These are phyloP conservation scores for Boletus pseudo-olivaceus DNA, from an alignment of 768 basidiomycete genomes.

Conservation along the genomic window DNA sequence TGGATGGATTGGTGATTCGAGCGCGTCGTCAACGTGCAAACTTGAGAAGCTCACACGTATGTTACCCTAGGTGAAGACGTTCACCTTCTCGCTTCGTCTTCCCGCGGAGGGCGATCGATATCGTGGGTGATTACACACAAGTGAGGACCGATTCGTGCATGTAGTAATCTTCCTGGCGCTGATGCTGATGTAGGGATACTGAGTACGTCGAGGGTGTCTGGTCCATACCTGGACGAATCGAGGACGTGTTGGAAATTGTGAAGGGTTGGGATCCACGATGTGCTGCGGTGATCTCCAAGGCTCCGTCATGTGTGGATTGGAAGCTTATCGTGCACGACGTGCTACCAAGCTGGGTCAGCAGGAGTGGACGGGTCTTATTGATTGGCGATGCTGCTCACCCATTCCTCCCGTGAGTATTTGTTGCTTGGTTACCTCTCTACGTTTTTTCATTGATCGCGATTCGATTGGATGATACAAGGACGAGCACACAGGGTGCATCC, in stretches of 20 bases:
- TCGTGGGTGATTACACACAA: slow-evolving; percentile 23
- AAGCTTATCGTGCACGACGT: slow-evolving; percentile 37
- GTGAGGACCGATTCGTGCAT: slow-evolving; percentile 4
- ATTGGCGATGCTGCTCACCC: slow-evolving; percentile 32
- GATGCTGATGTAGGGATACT: slow-evolving; percentile 16
- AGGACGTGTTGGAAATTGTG: slow-evolving; percentile 21
- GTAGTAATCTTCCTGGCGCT: background rate
- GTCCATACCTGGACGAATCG: slow-evolving; percentile 21
- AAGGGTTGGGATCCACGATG: slow-evolving; percentile 27
- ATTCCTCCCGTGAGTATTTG: slow-evolving; percentile 28
- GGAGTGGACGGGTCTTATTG: slow-evolving; percentile 18
- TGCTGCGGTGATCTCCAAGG: slow-evolving; percentile 21
- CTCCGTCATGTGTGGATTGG: slow-evolving; percentile 36
- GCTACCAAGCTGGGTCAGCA: slow-evolving; percentile 36
- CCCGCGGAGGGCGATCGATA: slow-evolving; percentile 9
- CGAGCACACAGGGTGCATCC: slow-evolving; percentile 35
- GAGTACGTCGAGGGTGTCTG: slow-evolving; percentile 19
- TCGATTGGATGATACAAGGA: background rate
- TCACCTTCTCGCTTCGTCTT: slow-evolving; percentile 21
- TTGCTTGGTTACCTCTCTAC: background rate
- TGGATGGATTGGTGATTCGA: slow-evolving; percentile 22
- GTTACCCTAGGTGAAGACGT: slow-evolving; percentile 12
- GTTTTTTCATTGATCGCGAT: background rate
- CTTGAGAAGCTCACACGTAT: background rate
- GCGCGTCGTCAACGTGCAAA: background rate